Evolutionary conservation across 169 alveolate species (phyloP).

Genomic region (Eimeria falciformis): DNA sequence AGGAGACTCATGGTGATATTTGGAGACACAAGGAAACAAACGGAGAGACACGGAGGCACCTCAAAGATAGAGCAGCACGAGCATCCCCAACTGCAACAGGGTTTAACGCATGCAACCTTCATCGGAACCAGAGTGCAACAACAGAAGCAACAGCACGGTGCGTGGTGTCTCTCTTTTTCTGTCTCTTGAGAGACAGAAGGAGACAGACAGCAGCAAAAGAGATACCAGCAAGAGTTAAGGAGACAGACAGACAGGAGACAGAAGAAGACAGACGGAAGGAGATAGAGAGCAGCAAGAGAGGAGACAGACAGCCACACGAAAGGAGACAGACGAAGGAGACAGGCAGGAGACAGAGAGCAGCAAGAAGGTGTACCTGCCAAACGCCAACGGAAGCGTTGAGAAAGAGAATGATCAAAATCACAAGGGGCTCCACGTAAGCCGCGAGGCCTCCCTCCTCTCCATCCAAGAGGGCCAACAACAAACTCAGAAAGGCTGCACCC

Average conservation of each 20-base stretch:
- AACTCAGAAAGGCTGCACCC: slow-evolving; percentile 97
- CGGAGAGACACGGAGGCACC: too few relatives aligned
- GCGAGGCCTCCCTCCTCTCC: slow-evolving; percentile 93
- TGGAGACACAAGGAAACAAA: neutral
- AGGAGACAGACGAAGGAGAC: neutral
- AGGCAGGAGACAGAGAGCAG: neutral
- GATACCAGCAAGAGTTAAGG: neutral
- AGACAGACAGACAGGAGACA: neutral
- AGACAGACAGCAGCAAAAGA: neutral
- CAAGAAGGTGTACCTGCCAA: slow-evolving; percentile 90
- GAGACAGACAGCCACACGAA: neutral
- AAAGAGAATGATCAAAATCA: slow-evolving; percentile 94
- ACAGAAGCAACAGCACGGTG: too few relatives aligned
- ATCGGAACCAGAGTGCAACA: too few relatives aligned
- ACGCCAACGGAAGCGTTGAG: slow-evolving; percentile 98
- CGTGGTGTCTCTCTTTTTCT: too few relatives aligned
- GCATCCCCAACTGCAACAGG: too few relatives aligned
- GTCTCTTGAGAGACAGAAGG: too few relatives aligned
- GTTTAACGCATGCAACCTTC: too few relatives aligned
- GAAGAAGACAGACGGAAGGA: neutral
- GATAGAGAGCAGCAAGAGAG: neutral
- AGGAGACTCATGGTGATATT: neutral
- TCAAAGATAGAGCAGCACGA: too few relatives aligned
- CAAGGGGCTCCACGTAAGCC: slow-evolving; percentile 98
- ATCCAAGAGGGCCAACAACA: slow-evolving; percentile 93